Base-by-base conservation (phyloP, 2,329 filamentous ascomycete genomes). In the Sporothrix dimorphospora region DNA sequence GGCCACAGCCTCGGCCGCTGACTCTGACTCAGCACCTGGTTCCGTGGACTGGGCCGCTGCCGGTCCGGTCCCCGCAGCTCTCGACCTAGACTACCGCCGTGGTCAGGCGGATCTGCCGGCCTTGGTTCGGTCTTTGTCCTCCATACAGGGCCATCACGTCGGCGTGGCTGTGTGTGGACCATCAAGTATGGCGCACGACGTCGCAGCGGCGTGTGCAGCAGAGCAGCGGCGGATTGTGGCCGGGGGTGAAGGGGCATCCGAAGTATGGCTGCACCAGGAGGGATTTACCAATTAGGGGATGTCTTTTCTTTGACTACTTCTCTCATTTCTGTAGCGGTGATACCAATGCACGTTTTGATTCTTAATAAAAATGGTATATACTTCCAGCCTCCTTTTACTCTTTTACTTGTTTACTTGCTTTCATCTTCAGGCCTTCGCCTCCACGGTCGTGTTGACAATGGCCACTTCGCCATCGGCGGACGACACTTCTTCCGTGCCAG, bases 71-170 rank as follows among this genome's bases (percentile, higher is more conserved):
- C 19, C 53, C 4, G 30, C 6, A 6, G 53, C 24, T 16, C 55
- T 74, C 74, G 12, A 61, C 73, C 5, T 74, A 76, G 2, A 69
- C 61, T 4, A 70, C 79, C 66, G 70, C 74, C 38, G 21, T 7
- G 63, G 51, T 7, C 70, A 59, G 19, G 61, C 40, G 0, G 65
- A 69, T 27, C 4, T 72, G 27, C 42, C 42, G 16, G 55, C 69
- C 5, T 24, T 70, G 1, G 19, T 70, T 16, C 51, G 49, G n/a
- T 4, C 30, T 11, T 1, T 27, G 5, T 47, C 66, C 3, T 34
- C 40, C 1, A 30, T n/a, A 3, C 19, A 1, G 1, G 30, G 34
- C 24, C 16, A 24, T 2, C 12, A 27, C 4, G 66, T 73, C 21
- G 72, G 72, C 8, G 45, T 73, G 38, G 51, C 53, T 19, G 70